Conservation (phyloP, 106 monocot species). For the Platanthera zijinensis region DNA sequence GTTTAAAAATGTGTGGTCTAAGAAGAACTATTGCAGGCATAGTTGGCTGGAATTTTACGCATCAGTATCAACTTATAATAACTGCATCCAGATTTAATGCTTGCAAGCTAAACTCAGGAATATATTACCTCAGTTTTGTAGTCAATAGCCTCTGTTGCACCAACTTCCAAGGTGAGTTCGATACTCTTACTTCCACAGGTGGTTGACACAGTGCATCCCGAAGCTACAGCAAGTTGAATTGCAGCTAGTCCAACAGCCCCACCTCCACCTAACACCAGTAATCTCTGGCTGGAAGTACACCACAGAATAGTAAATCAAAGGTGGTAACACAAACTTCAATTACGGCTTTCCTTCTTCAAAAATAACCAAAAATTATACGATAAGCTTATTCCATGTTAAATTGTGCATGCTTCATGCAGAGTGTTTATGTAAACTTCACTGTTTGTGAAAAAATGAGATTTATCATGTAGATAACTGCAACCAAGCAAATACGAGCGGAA, state of each 20-base stretch:
- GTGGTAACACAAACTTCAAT: not conserved
- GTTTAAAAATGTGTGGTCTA: not conserved
- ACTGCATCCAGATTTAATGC: not conserved
- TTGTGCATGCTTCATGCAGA: not conserved
- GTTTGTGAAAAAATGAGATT: not conserved
- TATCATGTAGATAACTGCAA: not conserved
- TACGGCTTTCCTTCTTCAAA: not conserved
- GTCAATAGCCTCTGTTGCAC: slow-evolving; percentile 90
- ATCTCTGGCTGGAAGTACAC: slow-evolving; percentile 49
- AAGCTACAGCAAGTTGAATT: slow-evolving; percentile 77
- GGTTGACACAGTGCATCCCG: slow-evolving; percentile 67
- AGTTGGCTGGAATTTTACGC: not conserved
- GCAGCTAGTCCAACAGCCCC: slow-evolving; percentile 98
- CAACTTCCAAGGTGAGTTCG: slow-evolving; percentile 58
- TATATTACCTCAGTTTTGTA: slow-evolving; percentile 65
- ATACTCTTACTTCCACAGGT: slow-evolving; percentile 87
- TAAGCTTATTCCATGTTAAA: not conserved
- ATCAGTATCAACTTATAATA: no score
- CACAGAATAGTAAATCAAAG: not conserved
- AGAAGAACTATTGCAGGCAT: not conserved
- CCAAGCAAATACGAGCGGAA: no score
- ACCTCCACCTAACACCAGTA: slow-evolving; percentile 90
- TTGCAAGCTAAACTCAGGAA: not conserved
- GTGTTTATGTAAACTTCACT: not conserved
- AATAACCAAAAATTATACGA: not conserved